Evolutionary conservation across 2,329 filamentous ascomycete species (phyloP), one percentile per base, ranked within the genome.

Genomic region (Epichloe glyceriae): DNA sequence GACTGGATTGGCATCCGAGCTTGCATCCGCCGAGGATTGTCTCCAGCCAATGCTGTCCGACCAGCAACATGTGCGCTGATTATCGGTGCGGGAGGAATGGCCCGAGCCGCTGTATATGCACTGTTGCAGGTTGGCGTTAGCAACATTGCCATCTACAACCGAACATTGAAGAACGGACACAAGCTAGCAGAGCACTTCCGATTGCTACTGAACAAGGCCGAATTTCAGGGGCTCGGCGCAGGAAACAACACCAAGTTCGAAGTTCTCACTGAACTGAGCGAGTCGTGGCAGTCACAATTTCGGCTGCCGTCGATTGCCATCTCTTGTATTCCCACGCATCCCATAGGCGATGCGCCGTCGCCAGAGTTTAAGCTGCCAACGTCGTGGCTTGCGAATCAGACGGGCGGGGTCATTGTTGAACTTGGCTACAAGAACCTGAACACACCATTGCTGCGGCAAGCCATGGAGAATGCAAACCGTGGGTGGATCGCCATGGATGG

Each of bases 1-100:
- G 86, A 90, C 62, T 90, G 86, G 82, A 84, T 88, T 35, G 86
- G 86, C 5, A 86, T 90, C 41, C 73, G 83, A 49, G 84, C 83
- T 3, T 88, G 84, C 60, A 78, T 90, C 41, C 76, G 82, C 5
- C 74, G 84, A 34, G 85, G 85, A 2, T 70, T 89, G 2, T 88
- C 85, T 0, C 86, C 86, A 0, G 82, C 84, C 3, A 85, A 85
- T 54, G 79, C 78, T 2, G 75, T 84, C 0, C 73, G 79, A 3
- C 70, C 76, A 0, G 71, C 66, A 10, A 75, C 73, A 2, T 76
- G 71, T 2, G 80, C 75, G 0, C 68, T 85, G 14, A 73, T 85
- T 20, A 74, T 85, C 33, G 82, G 82, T 30, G 80, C 81, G 1
- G 81, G 82, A 6, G 86, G 86, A 6, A 90, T 90, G 85, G 86